Conservation (phyloP, 305 asterid species). For the Coffea humblotiana region DNA sequence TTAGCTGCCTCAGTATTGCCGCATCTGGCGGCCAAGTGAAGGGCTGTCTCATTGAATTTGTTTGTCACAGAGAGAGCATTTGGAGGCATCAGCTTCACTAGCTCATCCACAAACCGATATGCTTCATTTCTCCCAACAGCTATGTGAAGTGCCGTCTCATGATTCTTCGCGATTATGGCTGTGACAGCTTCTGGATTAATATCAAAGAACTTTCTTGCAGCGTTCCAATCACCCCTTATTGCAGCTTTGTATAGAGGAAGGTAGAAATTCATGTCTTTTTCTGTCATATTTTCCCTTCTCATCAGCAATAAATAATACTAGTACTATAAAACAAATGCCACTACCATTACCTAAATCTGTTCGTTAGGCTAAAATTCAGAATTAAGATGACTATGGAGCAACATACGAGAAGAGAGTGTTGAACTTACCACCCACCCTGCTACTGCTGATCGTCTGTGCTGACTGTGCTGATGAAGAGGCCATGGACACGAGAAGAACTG, state of each 20-base stretch:
- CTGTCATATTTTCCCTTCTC: constrained; percentile 18
- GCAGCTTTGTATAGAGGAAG: constrained; percentile 39
- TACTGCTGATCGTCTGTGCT: background rate
- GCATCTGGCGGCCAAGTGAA: constrained; percentile 38
- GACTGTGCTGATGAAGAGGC: background rate
- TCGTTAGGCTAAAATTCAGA: background rate
- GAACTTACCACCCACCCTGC: background rate
- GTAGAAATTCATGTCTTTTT: constrained; percentile 31
- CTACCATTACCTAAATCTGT: too few species aligned
- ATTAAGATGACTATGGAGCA: background rate
- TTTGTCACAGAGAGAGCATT: constrained; percentile 24
- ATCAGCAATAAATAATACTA: background rate
- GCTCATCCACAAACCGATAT: constrained; percentile 27
- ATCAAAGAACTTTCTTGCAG: constrained; percentile 25
- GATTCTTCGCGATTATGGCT: constrained; percentile 29
- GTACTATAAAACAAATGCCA: background rate
- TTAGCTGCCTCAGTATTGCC: constrained; percentile 36
- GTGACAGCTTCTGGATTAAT: constrained; percentile 29
- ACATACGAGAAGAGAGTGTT: too few species aligned
- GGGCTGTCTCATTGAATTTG: constrained; percentile 31
- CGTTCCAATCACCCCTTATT: constrained; percentile 35
- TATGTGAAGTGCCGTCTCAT: constrained; percentile 35
- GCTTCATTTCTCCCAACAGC: constrained; percentile 34
- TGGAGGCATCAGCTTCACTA: constrained; percentile 29
- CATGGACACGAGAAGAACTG: background rate